Evolutionary conservation across 2,329 filamentous ascomycete genomes (phyloP).

Genomic region (Pestalotiopsis sp.): DNA sequence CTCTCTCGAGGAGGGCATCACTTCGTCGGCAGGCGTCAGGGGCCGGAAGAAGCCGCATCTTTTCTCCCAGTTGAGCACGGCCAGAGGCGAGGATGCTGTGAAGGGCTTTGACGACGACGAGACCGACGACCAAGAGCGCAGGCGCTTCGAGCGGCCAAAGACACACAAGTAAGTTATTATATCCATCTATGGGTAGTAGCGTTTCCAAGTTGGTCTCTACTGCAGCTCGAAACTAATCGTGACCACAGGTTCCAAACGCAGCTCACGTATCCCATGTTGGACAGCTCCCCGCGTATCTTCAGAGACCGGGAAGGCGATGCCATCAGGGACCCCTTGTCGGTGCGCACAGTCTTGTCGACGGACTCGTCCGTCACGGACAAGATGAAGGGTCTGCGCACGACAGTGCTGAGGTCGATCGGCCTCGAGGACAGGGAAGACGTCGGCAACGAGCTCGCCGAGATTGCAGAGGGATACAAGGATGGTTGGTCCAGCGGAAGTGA

Average conservation of each 20-base stretch:
- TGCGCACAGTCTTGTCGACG: slow-evolving; percentile 68
- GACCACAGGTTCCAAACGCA: slow-evolving; percentile 49
- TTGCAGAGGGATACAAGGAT: slow-evolving; percentile 87
- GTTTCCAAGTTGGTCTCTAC: neutral
- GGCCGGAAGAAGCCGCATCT: slow-evolving; percentile 36
- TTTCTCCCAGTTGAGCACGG: slow-evolving; percentile 45
- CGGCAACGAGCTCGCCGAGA: slow-evolving; percentile 78
- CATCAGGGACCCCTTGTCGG: slow-evolving; percentile 44
- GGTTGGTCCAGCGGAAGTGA: slow-evolving; percentile 83
- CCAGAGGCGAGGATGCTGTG: slow-evolving; percentile 29
- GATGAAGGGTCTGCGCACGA: slow-evolving; percentile 66
- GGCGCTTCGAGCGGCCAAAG: slow-evolving; percentile 26
- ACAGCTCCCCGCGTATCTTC: slow-evolving; percentile 84
- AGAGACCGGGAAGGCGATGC: slow-evolving; percentile 39
- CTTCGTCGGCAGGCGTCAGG: slow-evolving; percentile 24
- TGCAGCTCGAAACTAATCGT: neutral
- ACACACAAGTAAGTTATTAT: slow-evolving; percentile 31
- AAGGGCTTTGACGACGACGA: slow-evolving; percentile 26
- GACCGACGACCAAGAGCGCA: slow-evolving; percentile 23
- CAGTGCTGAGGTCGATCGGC: slow-evolving; percentile 64
- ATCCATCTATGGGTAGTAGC: neutral
- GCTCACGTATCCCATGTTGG: slow-evolving; percentile 74
- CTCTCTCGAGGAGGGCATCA: slow-evolving; percentile 36
- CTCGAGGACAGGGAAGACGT: slow-evolving; percentile 83
- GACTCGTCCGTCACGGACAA: slow-evolving; percentile 73